Base-by-base conservation (phyloP, 805 yeast genomes). In the Brettanomyces sp. region DNA sequence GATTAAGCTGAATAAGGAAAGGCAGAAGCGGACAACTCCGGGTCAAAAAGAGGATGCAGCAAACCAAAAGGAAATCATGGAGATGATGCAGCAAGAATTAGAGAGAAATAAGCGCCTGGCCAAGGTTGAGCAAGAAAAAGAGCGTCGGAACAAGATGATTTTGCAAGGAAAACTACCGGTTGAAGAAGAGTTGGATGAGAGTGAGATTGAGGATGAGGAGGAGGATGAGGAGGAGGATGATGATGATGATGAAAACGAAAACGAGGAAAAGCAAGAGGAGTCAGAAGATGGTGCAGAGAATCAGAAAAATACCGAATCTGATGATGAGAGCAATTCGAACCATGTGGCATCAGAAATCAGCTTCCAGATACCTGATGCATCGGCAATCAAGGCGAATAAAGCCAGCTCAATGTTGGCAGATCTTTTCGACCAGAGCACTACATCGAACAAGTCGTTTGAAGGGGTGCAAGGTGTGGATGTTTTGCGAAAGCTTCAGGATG, bases 221-320 rank as follows among this genome's bases (percentile, higher is more conserved):
- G 56, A 43, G 2, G 55, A 50, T 4, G 60, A 54, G 4, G 58
- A 47, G 11, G 60, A 52, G 5, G 62, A 47, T 2, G 62, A 54
- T 11, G 50, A 37, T 5, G 58, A 53, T 5, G 60, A 62, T 7
- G 53, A 56, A 5, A 53, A 45, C 2, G 58, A 46, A 13, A 62
- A 60, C 5, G 56, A 51, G 6, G 61, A 47, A 12, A 62, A 56
- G 4, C 58, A 45, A 11, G 58, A 47, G 22, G 43, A 21, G 37
- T n/a, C 14, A 18, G 61, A 62, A 18, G 59, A 52, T 12, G 65
- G 48, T 18, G 47, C 50, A 23, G 47, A 58, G 2, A 60, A 57
- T 4, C 57, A 59, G 14, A 68, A 64, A 5, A 71, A 64, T 3
- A 68, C 58, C 1, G 68, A 61, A 12, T 18, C 18, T 18, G 18